phyloP scores from a whole-genome alignment of 2,329 filamentous ascomycete species.

The Paecilomyces variotii region DNA sequence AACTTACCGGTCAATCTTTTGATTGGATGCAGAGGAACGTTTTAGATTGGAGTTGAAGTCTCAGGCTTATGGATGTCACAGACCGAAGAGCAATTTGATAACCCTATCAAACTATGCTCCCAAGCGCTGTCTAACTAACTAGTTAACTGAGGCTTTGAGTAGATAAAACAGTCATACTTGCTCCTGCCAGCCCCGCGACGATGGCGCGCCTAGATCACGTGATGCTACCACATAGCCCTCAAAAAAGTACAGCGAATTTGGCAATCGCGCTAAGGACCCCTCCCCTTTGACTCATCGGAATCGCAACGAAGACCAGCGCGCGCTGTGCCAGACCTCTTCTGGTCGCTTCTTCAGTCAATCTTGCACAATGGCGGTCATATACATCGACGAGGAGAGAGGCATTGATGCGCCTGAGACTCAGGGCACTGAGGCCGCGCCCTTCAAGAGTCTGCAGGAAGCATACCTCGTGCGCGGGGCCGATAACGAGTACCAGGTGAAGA shows the following conservation, averaged over 20 bases:
- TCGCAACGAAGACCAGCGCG: not conserved
- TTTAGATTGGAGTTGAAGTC: too few species aligned
- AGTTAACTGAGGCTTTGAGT: not conserved
- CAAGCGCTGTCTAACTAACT: too few species aligned
- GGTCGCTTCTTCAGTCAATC: not conserved
- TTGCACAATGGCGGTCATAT: constrained; percentile 42
- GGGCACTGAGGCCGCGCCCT: constrained; percentile 66
- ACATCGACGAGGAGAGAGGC: constrained; percentile 75
- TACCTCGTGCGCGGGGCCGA: constrained; percentile 61
- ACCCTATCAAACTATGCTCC: too few species aligned
- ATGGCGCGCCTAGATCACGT: not conserved
- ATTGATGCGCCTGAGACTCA: constrained; percentile 58
- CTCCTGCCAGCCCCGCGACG: not conserved
- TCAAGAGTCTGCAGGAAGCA: constrained; percentile 72
- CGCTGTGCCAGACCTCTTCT: not conserved
- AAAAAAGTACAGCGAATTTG: not conserved
- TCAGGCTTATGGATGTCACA: too few species aligned
- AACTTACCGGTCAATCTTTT: too few species aligned
- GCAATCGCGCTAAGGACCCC: not conserved
- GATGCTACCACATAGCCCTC: not conserved
- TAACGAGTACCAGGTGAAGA: constrained; percentile 59
- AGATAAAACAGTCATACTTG: not conserved
- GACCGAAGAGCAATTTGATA: too few species aligned
- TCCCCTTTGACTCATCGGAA: not conserved
- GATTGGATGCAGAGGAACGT: too few species aligned